Base-by-base conservation (phyloP, 331 rosid genomes). In the Arachis monticola region DNA sequence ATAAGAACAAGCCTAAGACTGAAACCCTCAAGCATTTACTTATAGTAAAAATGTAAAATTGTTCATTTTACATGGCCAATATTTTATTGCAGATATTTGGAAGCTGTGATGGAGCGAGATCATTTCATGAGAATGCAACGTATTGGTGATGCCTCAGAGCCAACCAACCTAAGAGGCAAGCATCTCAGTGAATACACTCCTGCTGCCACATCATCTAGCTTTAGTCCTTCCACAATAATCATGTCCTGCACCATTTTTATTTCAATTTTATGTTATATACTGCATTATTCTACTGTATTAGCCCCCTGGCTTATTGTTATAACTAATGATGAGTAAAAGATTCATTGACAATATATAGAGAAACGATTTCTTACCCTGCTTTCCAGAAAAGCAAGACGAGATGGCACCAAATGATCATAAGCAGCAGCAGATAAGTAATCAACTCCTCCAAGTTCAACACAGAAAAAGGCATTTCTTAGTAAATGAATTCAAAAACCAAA, bases 371-470 rank as follows among this genome's bases (percentile, higher is more conserved):
- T 90, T 92, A 94, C 96, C 89, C 96, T 86, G 83, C 88, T 82
- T 82, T 86, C 82, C 17, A 94, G 83, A 60, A 92, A 83, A 62
- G 68, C 92, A 32, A 66, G 91, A 84, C 92, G 97, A 67, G 99
- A 75, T 10, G 82, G 84, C 78, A 75, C 42, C 45, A 87, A 85
- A 71, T 94, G 88, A 81, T 79, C 93, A 67, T 73, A 91, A 44
- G 96, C 86, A 75, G 97, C 99, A 80, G 41, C 97, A 12, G 99
- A 94, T 82, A 91, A 80, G 89, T 91, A 94, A 84, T 94, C 99
- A 87, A 88, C 69, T 81, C 99, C 99, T 92, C 74, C 80, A 82
- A 87, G 71, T 75, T 38, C 41, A 38, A 38, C 41, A 38, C 41
- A 38, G 41, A 38, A 38, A 38, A 38, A 38, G 41, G 41, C 4